phyloP scores from a whole-genome alignment of 2,329 filamentous ascomycete genomes.

The Dactylella cylindrospora region DNA sequence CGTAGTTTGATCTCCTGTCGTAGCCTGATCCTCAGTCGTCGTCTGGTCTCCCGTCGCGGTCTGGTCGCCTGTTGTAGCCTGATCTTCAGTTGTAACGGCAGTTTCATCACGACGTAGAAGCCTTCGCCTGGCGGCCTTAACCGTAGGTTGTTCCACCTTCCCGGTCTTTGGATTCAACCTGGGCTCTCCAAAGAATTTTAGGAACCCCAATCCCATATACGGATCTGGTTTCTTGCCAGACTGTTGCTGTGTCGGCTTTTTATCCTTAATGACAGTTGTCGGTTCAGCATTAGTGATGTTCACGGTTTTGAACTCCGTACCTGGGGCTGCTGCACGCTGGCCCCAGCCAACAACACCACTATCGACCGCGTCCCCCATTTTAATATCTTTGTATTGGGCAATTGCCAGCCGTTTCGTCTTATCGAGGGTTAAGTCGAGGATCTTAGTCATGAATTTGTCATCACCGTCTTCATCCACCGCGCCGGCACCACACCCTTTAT shows the following conservation, averaged over 20 bases:
- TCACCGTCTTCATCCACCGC: conserved; percentile 3
- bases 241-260: not conserved
- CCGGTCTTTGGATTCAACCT: conserved; percentile 2
- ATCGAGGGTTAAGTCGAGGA: conserved; percentile 9
- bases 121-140: not conserved
- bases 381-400: conserved; percentile 11
- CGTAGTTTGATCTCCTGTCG: not conserved
- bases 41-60: not conserved
- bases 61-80: not conserved
- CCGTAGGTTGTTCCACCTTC: conserved; percentile 2
- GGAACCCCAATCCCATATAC: conserved; percentile 4
- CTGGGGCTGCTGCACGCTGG: conserved; percentile 4
- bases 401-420: conserved; percentile 4
- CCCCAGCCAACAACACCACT: conserved; percentile 8
- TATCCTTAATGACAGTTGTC: not conserved
- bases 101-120: too few relatives aligned
- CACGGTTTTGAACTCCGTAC: conserved; percentile 3
- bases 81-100: not conserved
- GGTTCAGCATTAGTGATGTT: conserved; percentile 1
- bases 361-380: conserved; percentile 14
- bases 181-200: conserved; percentile 4
- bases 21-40: not conserved
- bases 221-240: conserved; percentile 2
- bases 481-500: conserved; percentile 5
- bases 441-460: conserved; percentile 15